These are phyloP conservation scores for Alternaria arborescens DNA, from an alignment of 2,329 filamentous ascomycete genomes.

Conservation along the genomic window DNA sequence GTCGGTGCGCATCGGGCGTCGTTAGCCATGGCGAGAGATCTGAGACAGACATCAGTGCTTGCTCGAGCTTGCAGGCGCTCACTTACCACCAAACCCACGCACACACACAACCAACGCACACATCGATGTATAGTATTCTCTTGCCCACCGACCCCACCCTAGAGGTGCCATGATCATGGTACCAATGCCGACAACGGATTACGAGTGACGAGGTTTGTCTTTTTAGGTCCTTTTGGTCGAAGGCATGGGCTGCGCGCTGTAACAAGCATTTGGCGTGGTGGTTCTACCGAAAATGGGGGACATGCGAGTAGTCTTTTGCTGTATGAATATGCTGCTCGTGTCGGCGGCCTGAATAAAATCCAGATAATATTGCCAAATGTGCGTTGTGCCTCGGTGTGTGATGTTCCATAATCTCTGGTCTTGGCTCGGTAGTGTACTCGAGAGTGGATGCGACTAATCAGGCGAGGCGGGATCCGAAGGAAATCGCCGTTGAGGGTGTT, in stretches of 20 bases:
- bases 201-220: slow-evolving; percentile 35
- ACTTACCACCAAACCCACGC: slow-evolving; percentile 10
- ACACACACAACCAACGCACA: slow-evolving; percentile 13
- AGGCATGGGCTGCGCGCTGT: slow-evolving; percentile 8
- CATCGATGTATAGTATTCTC: slow-evolving; percentile 35
- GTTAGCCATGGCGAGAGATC: slow-evolving; percentile 6
- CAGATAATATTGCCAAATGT: slow-evolving; percentile 18
- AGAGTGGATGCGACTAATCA: background rate
- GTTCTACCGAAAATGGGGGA: slow-evolving; percentile 9
- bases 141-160: slow-evolving; percentile 10
- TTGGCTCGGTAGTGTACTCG: slow-evolving; percentile 7
- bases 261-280: slow-evolving; percentile 14
- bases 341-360: slow-evolving; percentile 18
- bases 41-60: slow-evolving; percentile 15
- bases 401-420: slow-evolving; percentile 3
- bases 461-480: background rate
- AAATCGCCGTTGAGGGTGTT: background rate
- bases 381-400: slow-evolving; percentile 6
- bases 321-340: slow-evolving; percentile 29
- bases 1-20: slow-evolving; percentile 1
- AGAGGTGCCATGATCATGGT: slow-evolving; percentile 17
- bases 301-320: slow-evolving; percentile 18
- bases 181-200: slow-evolving; percentile 27
- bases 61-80: slow-evolving; percentile 12
- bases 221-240: slow-evolving; percentile 25